Conservation (phyloP, 2,329 filamentous ascomycete genomes). For the Camillea tinctor region DNA sequence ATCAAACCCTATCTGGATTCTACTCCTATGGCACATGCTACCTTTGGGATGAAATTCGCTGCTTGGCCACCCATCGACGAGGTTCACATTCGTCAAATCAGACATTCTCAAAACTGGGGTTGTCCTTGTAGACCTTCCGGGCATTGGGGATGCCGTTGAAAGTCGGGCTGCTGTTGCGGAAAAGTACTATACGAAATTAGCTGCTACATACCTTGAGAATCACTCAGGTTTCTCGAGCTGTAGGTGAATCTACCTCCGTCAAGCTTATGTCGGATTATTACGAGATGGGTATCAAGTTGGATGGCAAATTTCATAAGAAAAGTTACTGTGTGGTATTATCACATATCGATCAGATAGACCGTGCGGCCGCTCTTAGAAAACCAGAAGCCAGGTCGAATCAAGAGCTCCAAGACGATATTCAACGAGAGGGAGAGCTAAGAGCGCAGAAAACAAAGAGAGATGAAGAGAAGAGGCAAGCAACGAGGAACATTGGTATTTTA, state of each 20-base stretch:
- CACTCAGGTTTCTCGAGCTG: conserved; percentile 22
- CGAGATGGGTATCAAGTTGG: conserved; percentile 26
- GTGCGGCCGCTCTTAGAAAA: conserved; percentile 10
- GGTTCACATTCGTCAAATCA: conserved; percentile 44
- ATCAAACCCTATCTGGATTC: conserved; percentile 33
- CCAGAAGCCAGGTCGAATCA: conserved; percentile 2
- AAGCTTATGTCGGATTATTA: conserved; percentile 28
- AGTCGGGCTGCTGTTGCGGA: conserved; percentile 27
- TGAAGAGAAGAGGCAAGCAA: neutral
- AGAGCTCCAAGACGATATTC: conserved; percentile 1
- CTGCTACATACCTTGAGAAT: conserved; percentile 32
- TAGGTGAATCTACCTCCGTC: conserved; percentile 24
- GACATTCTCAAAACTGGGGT: conserved; percentile 47
- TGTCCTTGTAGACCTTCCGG: conserved; percentile 53
- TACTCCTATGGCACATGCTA: neutral
- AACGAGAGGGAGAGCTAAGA: too few species aligned
- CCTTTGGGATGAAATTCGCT: conserved; percentile 18
- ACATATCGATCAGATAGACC: conserved; percentile 30
- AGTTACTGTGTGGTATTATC: conserved; percentile 28
- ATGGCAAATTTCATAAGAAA: conserved; percentile 24
- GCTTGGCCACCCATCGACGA: conserved; percentile 38
- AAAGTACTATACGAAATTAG: conserved; percentile 16
- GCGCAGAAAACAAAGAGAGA: neutral
- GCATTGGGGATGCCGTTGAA: conserved; percentile 42
- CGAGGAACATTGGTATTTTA: too few species aligned